Percentiles rank a stretch among this genome's conserved stretches.
Conservation (phyloP, 208 protist species). For the Acanthamoeba lenticulata region DNA sequence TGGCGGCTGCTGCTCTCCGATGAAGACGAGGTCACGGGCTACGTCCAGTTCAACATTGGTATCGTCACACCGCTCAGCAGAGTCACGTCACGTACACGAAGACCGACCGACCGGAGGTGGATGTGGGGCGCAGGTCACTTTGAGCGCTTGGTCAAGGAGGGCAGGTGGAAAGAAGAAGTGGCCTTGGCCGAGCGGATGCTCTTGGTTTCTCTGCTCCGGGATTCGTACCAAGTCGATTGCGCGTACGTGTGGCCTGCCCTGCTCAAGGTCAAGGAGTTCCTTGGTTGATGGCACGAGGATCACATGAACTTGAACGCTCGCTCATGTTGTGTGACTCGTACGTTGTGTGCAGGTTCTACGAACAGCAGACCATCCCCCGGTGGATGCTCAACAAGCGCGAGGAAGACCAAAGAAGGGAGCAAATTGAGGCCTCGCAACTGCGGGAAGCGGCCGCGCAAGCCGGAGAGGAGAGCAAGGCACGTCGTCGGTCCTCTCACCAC, state of each 20-base stretch:
- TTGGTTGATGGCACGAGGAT: background rate
- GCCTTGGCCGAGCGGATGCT: background rate
- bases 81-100: background rate
- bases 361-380: conserved; percentile 17
- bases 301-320: background rate
- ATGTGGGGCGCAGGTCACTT: background rate
- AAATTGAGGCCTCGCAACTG: too few species aligned
- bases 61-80: too few species aligned
- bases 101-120: background rate
- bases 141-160: conserved; percentile 43
- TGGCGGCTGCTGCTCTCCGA: background rate
- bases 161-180: background rate
- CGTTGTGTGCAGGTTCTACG: background rate
- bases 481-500: too few species aligned
- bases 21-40: conserved; percentile 34
- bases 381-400: conserved; percentile 19
- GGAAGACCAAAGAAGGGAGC: background rate
- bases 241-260: background rate
- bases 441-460: too few species aligned
- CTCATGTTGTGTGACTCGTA: background rate
- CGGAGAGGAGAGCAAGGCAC: background rate
- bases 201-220: background rate
- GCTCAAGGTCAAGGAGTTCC: background rate
- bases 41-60: conserved; percentile 41
- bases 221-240: background rate